Evolutionary conservation across 805 yeast genomes (phyloP), one percentile per base, ranked within the genome.

Genomic region (Metschnikowia lochheadii): DNA sequence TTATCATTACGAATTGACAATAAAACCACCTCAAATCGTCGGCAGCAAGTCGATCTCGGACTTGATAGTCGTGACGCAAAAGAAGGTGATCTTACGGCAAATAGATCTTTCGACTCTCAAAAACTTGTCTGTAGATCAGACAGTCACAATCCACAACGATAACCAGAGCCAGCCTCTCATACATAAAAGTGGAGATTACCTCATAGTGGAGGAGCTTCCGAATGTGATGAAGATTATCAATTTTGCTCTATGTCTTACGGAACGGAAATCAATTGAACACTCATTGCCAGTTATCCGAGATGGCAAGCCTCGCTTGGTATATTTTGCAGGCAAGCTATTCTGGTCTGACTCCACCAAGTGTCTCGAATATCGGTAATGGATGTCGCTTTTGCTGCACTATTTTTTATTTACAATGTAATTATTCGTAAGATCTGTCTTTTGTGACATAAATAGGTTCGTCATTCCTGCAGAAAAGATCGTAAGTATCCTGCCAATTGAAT

Each of bases 81-180:
- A 42, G 20, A 48, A 46, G n/a, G 38, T 49, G 6, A 39, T 52
- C 14, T 38, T 46, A 17, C 44, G 55, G 5, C 43, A 49, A n/a
- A n/a, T 45, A 6, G 34, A 15, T 20, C 17, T 21, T 15, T 6
- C 18, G 2, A 20, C 50, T 5, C 26, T 29, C 14, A 37, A 43
- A n/a, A 6, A 7, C 35, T 33, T 20, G n/a, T 43, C 38, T 5
- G 7, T 47, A 2, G 49, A 43, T 17, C 23, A 40, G 13, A 35
- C n/a, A 5, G 46, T 55, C 11, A 35, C 48, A 20, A 40, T 55
- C 32, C 50, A 48, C n/a, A 56, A 55, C 23, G 54, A 49, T 40
- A 57, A 57, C 26, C 53, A 49, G 17, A 52, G 56, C 2, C 45
- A 39, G 26, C 60, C 60, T n/a, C 50, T 57, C 26, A 49, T 53